Evolutionary conservation across 1,284 basidiomycete species (phyloP).

Genomic region (Pseudozyma pruni): DNA sequence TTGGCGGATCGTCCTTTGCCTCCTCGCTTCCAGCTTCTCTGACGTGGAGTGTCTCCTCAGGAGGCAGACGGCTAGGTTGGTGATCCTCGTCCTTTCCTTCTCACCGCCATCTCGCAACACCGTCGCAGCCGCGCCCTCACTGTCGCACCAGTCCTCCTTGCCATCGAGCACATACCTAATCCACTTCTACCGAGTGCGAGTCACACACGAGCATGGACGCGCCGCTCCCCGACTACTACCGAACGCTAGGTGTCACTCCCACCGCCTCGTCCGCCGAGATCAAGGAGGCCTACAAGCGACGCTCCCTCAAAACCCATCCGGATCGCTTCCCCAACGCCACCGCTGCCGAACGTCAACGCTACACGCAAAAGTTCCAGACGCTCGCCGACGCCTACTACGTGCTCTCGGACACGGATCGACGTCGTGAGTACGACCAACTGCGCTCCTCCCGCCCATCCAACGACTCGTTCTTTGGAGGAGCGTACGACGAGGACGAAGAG

Average conservation of each 20-base stretch:
- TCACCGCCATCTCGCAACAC: not conserved
- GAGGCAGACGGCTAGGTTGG: not conserved
- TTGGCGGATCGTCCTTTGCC: constrained; percentile 1
- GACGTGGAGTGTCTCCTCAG: not conserved
- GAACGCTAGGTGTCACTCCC: constrained; percentile 70
- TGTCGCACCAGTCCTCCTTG: not conserved
- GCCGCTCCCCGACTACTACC: constrained; percentile 61
- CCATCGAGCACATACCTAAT: not conserved
- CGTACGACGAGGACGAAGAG: constrained; percentile 29
- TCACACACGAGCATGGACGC: constrained; percentile 33
- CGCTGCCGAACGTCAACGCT: constrained; percentile 76
- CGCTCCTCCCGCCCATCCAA: constrained; percentile 30
- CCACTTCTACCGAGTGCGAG: no score
- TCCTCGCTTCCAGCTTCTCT: constrained; percentile 18
- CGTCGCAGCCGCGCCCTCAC: not conserved
- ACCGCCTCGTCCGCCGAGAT: constrained; percentile 79
- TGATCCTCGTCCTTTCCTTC: constrained; percentile 1
- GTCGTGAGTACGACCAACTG: constrained; percentile 78
- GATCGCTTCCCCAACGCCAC: constrained; percentile 84
- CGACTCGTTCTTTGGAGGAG: constrained; percentile 16
- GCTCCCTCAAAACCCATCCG: constrained; percentile 82
- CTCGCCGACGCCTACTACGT: constrained; percentile 97
- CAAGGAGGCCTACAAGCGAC: constrained; percentile 81
- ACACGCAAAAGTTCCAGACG: constrained; percentile 69
- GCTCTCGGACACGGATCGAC: constrained; percentile 79